These are phyloP conservation scores for Phalaenopsis hybrid DNA, from an alignment of 116 monocot species.

Conservation along the genomic window DNA sequence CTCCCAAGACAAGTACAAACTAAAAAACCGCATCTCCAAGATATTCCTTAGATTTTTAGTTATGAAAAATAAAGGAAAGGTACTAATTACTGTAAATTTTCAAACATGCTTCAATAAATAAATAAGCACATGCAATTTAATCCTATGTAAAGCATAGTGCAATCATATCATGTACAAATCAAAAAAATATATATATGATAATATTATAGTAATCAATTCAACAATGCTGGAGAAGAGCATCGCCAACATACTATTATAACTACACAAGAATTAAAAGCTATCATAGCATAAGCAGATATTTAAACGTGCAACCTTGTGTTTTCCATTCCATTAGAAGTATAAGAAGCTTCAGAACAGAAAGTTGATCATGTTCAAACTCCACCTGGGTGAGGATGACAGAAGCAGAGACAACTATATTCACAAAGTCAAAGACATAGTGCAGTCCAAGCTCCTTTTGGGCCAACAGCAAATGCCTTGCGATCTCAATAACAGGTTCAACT, in stretches of 20 bases:
- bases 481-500: slow-evolving; percentile 30
- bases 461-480: slow-evolving; percentile 44
- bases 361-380: slow-evolving; percentile 83
- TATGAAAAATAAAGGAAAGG: background rate
- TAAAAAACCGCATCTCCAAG: background rate
- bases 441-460: slow-evolving; percentile 59
- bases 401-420: slow-evolving; percentile 28
- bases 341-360: slow-evolving; percentile 65
- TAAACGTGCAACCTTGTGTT: slow-evolving; percentile 36
- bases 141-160: background rate
- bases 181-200: background rate
- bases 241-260: background rate
- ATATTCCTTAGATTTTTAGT: background rate
- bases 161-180: background rate
- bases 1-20: background rate
- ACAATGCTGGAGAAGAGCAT: background rate
- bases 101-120: background rate
- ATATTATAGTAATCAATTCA: background rate
- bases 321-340: slow-evolving; percentile 69
- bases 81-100: background rate
- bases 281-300: background rate
- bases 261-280: background rate
- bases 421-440: slow-evolving; percentile 48
- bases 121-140: background rate
- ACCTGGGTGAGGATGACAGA: slow-evolving; percentile 49